Evolutionary conservation across 371 early-diverging fungal species (phyloP), one percentile per base, ranked within the genome.

Genomic region (Mucor circinelloides): DNA sequence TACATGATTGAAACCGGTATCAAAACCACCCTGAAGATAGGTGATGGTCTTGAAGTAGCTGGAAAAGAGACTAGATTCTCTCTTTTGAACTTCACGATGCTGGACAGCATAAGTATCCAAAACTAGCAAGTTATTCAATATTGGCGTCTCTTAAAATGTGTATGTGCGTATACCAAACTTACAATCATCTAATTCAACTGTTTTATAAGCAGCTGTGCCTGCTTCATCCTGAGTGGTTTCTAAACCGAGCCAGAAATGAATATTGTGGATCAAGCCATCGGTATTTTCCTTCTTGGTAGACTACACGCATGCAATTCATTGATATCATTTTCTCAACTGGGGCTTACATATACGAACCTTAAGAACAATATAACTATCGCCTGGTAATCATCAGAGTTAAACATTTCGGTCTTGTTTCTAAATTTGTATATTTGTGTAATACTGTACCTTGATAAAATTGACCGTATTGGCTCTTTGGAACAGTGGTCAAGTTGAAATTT

Each of bases 141-240:
- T 6, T 30, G 30, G 30, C 30, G 6, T 30, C 17, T 60, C 21
- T 57, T 44, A n/a, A 25, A 19, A 32, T 31, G 19, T 46, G 15
- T 12, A 38, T 36, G 19, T 46, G 15, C 4, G 27, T 36, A 12
- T 30, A 30, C 15, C 3, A 15, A 68, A 27, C 83, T 75, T 84
- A 90, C 90, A 91, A 67, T 92, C 92, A 79, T 95, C 94, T 10
- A 95, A 76, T 76, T 95, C 93, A 10, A 95, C 94, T 0, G 95
- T 91, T 76, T 95, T 95, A 85, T 94, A 95, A 5, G 95, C 95
- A 12, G 94, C 95, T 17, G 93, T 93, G 32, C 95, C 95, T 50
- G 93, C 91, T 73, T 93, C 94, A 72, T 93, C 94, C 68, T 85
- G 84, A 19, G 76, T 78, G 9, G 93, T 93, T 58, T 91, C 86